A percentile compares a stretch with the other conserved stretches of the same genome.
phyloP scores from a whole-genome alignment of 345 rosid species.

The Populus euphratica region DNA sequence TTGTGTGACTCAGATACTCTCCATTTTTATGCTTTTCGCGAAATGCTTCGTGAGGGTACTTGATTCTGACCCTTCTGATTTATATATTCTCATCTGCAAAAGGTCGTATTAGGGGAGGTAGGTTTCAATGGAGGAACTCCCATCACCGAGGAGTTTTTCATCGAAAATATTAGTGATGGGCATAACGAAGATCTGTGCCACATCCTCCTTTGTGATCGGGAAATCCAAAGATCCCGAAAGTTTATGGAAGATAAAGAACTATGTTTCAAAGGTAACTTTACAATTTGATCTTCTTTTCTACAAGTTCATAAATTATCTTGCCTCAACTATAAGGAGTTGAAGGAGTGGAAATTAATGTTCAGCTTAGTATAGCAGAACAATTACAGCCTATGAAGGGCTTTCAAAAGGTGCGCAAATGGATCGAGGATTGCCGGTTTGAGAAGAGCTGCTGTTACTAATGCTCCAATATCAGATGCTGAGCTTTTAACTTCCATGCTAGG shows the following conservation, averaged over 20 bases:
- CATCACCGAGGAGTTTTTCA: slow-evolving; percentile 66
- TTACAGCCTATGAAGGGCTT: slow-evolving; percentile 60
- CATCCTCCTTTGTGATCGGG: slow-evolving; percentile 55
- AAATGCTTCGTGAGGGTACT: slow-evolving; percentile 65
- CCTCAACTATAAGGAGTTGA: not conserved
- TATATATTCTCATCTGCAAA: not conserved
- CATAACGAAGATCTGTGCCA: slow-evolving; percentile 70
- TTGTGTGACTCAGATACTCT: slow-evolving; percentile 88
- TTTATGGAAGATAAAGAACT: slow-evolving; percentile 74
- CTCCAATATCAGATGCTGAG: slow-evolving; percentile 81
- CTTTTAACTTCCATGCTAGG: slow-evolving; percentile 69
- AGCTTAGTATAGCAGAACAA: slow-evolving; percentile 63
- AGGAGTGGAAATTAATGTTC: slow-evolving; percentile 1
- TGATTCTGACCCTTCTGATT: not conserved
- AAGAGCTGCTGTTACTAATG: slow-evolving; percentile 93
- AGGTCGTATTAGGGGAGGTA: too few species aligned
- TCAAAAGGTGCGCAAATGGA: slow-evolving; percentile 64
- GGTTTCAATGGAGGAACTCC: slow-evolving; percentile 69
- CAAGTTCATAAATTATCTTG: not conserved
- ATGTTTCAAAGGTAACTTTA: slow-evolving; percentile 57
- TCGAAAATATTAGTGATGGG: slow-evolving; percentile 62
- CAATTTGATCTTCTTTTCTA: not conserved
- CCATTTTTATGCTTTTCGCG: slow-evolving; percentile 56
- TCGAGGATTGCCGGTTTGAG: slow-evolving; percentile 79
- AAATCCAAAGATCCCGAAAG: slow-evolving; percentile 52